Base-by-base conservation (phyloP, 495 filamentous ascomycete species). In the Pyrenula massariospora region DNA sequence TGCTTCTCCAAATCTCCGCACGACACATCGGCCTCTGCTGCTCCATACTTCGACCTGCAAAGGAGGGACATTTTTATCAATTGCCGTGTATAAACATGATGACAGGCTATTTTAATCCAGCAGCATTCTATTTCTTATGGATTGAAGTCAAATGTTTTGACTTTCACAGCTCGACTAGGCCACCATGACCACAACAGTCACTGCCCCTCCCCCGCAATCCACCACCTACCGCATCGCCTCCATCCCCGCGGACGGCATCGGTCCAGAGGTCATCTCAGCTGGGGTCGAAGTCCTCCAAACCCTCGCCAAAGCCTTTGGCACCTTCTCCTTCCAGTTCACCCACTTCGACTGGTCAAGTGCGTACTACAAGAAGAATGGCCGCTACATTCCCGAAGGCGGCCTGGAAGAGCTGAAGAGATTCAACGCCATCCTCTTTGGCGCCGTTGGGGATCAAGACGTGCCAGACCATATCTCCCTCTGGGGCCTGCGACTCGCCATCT, bases 401-500 rank as follows among this genome's bases (percentile, higher is more conserved):
- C 65, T 82, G 1, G 73, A 77, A 11, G 64, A 67, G 25, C 55
- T 81, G 56, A 78, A 76, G 69, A 75, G 70, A 58, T 73, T 73
- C 49, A 72, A 82, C 61, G 78, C 78, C 1, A 80, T 80, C 52
- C 67, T 81, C 20, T 82, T 82, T 54, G 79, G 79, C 3, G 75
- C 77, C 23, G 79, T 81, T 52, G 78, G 79, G 1, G 76, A 73
- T 19, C 79, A 51, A 80, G 77, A 79, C 55, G 76, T 81, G 12
- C 77, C 78, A 15, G 77, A 82, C 55, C 77, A 80, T 59, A 77
- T 81, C 55, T 80, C 77, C 15, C 73, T 82, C 57, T 80, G 77
- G 75, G 72, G 72, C 56, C 71, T 81, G 20, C 72, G 75, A 47
- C 72, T 82, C 31, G 71, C 76, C 11, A 79, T 80, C 59, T 77